Evolutionary conservation across 2,329 filamentous ascomycete genomes (phyloP).

Genomic region (Blastomyces gilchristii): DNA sequence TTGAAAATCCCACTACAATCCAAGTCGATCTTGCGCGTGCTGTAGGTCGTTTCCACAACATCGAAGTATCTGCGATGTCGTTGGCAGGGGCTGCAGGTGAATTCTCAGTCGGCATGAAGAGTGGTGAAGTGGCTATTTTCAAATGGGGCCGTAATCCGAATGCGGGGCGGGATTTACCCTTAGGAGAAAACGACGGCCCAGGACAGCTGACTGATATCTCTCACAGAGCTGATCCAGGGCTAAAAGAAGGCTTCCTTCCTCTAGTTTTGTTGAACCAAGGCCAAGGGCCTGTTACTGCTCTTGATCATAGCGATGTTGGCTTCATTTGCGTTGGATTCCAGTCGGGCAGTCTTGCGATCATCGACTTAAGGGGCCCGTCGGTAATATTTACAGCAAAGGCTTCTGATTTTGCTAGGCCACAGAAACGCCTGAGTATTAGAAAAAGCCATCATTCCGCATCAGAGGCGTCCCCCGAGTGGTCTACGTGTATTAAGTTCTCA

Average conservation of each 20-base stretch:
- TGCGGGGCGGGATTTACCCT: conserved; percentile 52
- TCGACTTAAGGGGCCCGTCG: conserved; percentile 78
- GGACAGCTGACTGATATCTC: conserved; percentile 67
- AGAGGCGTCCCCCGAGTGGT: conserved; percentile 54
- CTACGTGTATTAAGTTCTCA: conserved; percentile 76
- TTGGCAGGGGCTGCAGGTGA: conserved; percentile 75
- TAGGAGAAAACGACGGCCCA: conserved; percentile 46
- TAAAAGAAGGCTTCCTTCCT: conserved; percentile 75
- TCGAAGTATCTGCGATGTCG: conserved; percentile 69
- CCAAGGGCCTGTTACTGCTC: conserved; percentile 66
- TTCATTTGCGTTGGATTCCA: conserved; percentile 85
- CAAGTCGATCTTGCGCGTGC: conserved; percentile 82
- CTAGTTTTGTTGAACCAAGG: conserved; percentile 72
- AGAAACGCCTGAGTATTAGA: conserved; percentile 64
- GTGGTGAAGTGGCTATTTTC: conserved; percentile 79
- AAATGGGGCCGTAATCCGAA: conserved; percentile 75
- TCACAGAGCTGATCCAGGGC: conserved; percentile 56
- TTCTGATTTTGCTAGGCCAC: conserved; percentile 62
- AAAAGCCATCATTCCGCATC: conserved; percentile 42
- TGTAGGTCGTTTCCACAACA: conserved; percentile 63
- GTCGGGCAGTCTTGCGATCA: conserved; percentile 65
- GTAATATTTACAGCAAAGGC: conserved; percentile 69
- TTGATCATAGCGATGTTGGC: conserved; percentile 83
- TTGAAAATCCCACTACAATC: conserved; percentile 72
- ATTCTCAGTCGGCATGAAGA: conserved; percentile 67